Percentiles rank a stretch among this genome's conserved stretches.
These are phyloP conservation scores for Zelopaecilomyces penicillatus DNA, from an alignment of 2,329 filamentous ascomycete genomes.

Conservation along the genomic window DNA sequence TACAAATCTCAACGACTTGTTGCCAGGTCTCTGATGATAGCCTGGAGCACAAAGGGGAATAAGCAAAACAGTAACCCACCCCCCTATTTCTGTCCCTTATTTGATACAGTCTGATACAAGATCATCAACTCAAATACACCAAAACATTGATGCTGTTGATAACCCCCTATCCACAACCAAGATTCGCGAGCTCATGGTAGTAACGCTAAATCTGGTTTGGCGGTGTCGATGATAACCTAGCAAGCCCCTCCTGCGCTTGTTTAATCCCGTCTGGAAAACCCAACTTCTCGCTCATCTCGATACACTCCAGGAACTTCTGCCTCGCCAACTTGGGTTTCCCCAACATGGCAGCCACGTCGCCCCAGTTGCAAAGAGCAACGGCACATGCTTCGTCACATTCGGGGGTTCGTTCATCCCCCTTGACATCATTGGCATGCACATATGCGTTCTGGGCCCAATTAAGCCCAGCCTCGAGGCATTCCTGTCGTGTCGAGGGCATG, in stretches of 20 bases:
- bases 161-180: too few species aligned
- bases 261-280: conserved; percentile 42
- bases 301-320: conserved; percentile 60
- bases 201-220: not conserved
- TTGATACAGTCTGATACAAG: too few species aligned
- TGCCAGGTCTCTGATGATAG: too few species aligned
- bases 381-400: conserved; percentile 82
- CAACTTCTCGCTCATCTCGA: conserved; percentile 48
- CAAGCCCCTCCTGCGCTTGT: conserved; percentile 45
- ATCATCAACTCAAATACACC: too few species aligned
- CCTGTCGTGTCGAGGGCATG: conserved; percentile 41
- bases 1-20: too few species aligned
- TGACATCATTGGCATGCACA: conserved; percentile 55
- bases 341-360: conserved; percentile 70
- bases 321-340: conserved; percentile 58
- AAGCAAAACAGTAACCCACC: too few species aligned
- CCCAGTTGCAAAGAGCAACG: conserved; percentile 78
- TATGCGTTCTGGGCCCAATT: conserved; percentile 76
- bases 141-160: too few species aligned
- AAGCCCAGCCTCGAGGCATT: conserved; percentile 60
- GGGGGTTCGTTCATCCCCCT: conserved; percentile 56
- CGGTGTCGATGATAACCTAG: conserved; percentile 17
- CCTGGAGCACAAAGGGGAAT: too few species aligned
- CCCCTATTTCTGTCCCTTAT: too few species aligned
- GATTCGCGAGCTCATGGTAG: too few species aligned